Percentiles rank a stretch among this genome's conserved stretches.
These are phyloP conservation scores for Pseudogymnoascus sp. DNA, from an alignment of 2,329 filamentous ascomycete species.

Conservation along the genomic window DNA sequence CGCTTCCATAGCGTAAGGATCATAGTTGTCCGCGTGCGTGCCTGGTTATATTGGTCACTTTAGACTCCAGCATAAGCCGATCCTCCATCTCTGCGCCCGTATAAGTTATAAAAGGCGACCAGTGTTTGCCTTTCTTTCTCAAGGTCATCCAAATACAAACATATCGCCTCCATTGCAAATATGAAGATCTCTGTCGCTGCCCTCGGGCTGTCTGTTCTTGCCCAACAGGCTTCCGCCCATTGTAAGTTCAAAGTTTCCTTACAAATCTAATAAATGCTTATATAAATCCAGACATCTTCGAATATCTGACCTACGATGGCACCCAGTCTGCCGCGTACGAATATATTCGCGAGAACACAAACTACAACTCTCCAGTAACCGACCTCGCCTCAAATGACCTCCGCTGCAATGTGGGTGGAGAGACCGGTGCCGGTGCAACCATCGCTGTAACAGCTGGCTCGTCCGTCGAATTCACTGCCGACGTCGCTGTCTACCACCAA, in stretches of 20 bases:
- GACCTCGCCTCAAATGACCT: slow-evolving; percentile 39
- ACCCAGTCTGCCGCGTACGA: background rate
- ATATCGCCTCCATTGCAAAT: background rate
- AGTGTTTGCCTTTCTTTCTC: background rate
- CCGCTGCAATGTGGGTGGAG: slow-evolving; percentile 31
- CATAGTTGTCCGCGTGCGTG: background rate
- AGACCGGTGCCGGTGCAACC: slow-evolving; percentile 3
- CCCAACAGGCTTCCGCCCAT: background rate
- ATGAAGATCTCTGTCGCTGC: background rate
- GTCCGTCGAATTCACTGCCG: slow-evolving; percentile 12
- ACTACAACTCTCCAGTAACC: slow-evolving; percentile 40
- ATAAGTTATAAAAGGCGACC: background rate
- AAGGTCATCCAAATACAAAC: background rate
- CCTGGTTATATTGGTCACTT: background rate
- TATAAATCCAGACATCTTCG: slow-evolving; percentile 6
- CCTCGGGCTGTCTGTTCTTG: background rate
- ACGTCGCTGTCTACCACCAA: slow-evolving; percentile 25
- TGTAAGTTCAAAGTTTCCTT: background rate
- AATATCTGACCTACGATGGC: slow-evolving; percentile 5
- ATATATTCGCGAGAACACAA: slow-evolving; percentile 32
- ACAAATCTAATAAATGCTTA: background rate
- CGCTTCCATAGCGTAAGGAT: background rate
- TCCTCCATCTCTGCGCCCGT: background rate
- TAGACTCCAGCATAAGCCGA: background rate
- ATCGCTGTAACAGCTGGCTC: slow-evolving; percentile 5